Base-by-base conservation (phyloP, 371 early-diverging fungal species). In the Lichtheimia hyalospora region DNA sequence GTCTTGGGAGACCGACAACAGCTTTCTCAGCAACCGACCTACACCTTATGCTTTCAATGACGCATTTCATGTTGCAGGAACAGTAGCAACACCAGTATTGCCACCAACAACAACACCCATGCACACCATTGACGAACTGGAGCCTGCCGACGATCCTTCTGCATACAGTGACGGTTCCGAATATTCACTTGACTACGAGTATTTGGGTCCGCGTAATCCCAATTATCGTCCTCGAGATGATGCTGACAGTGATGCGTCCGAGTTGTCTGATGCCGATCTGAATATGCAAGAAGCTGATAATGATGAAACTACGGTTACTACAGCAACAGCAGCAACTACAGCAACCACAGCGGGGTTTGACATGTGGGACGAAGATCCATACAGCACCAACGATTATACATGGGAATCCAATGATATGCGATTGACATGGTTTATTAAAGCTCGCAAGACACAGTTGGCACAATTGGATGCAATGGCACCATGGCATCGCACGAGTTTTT, bases 361-460 rank as follows among this genome's bases (percentile, higher is more conserved):
- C 64, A 79, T 79, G 79, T 79, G 79, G 79, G 79, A 79, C 48
- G 79, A 79, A 57, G 79, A 79, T 52, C 76, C 69, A 2, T 75
- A 79, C 49, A 71, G 74, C 49, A 75, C 75, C 34, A 79, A 79
- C 46, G 79, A 79, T 42, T 79, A 67, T 41, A 79, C 79, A n/a
- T 79, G 79, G 79, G 64, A 79, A 51, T 72, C 74, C 15, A 79
- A 79, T 42, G 79, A 79, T 51, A 79, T 79, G 76, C 64, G 68
- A 10, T 43, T 79, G 20, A 74, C 79, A 1, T 43, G 48, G 2
- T 72, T 72, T 54, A 70, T 79, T 8, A 73, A 75, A 34, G 13
- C 52, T 40, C 63, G 57, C 25, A 63, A 72, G 21, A 63, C 52
- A 14, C 57, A 64, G 42, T 39, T 71, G 5, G 41, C 56, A 3